Conservation (phyloP, 2,329 filamentous ascomycete genomes). For the Cercospora zeina region DNA sequence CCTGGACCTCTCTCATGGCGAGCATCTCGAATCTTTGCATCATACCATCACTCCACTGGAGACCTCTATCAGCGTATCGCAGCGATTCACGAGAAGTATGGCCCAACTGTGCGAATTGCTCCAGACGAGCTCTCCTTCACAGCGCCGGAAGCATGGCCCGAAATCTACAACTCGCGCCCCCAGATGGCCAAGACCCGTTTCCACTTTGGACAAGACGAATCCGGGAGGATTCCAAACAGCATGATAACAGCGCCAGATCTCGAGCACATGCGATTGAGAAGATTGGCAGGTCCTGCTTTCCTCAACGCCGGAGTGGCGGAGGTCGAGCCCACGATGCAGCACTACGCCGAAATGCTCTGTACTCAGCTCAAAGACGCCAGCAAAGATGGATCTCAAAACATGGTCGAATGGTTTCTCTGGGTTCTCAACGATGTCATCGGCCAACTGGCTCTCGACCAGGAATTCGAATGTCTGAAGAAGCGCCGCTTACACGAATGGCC, state of each 20-base stretch:
- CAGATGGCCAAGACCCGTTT: conserved; percentile 27
- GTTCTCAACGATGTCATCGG: conserved; percentile 72
- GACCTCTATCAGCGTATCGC: conserved; percentile 32
- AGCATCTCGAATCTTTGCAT: conserved; percentile 27
- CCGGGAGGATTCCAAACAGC: conserved; percentile 21
- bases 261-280: conserved; percentile 27
- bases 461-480: conserved; percentile 40
- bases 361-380: conserved; percentile 24
- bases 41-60: conserved; percentile 30
- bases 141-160: conserved; percentile 29
- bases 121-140: conserved; percentile 37
- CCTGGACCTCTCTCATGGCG: conserved; percentile 31
- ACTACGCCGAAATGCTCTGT: conserved; percentile 29
- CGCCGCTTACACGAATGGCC: conserved; percentile 33
- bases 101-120: conserved; percentile 34
- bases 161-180: conserved; percentile 35
- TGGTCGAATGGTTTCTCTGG: conserved; percentile 76
- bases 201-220: conserved; percentile 23
- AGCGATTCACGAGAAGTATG: conserved; percentile 32
- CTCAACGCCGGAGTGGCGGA: conserved; percentile 30
- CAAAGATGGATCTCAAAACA: conserved; percentile 67
- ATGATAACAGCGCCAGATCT: conserved; percentile 31
- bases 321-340: conserved; percentile 30
- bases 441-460: conserved; percentile 56
- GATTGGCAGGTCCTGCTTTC: conserved; percentile 28